A percentile compares a stretch with the other conserved stretches of the same genome.
These are phyloP conservation scores for Ciborinia camelliae DNA, from an alignment of 2,329 filamentous ascomycete genomes.

Conservation along the genomic window DNA sequence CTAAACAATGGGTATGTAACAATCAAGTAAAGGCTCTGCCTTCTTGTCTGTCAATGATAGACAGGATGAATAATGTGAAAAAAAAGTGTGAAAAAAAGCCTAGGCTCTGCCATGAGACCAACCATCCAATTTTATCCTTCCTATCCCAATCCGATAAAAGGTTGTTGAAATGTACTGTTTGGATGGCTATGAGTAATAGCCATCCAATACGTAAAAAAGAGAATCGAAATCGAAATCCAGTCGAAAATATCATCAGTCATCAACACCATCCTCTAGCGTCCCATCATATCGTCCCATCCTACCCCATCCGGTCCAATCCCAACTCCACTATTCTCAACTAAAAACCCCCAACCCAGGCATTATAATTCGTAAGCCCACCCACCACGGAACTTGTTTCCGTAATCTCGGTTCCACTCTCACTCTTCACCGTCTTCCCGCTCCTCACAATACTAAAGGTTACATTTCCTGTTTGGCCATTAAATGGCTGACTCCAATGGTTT, in stretches of 20 bases:
- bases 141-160: neutral
- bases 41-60: neutral
- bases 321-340: slow-evolving; percentile 19
- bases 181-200: neutral
- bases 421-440: slow-evolving; percentile 26
- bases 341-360: slow-evolving; percentile 33
- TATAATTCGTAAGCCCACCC: slow-evolving; percentile 32
- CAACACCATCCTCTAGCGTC: neutral
- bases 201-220: neutral
- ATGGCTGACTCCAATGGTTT: slow-evolving; percentile 34
- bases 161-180: neutral
- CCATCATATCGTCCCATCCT: neutral
- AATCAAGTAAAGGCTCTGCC: neutral
- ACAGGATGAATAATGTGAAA: neutral
- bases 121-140: neutral
- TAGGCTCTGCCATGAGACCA: neutral
- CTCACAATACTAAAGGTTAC: slow-evolving; percentile 35
- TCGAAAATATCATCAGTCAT: neutral
- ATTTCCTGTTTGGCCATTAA: slow-evolving; percentile 36
- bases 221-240: neutral
- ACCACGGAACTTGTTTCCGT: slow-evolving; percentile 23
- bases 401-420: slow-evolving; percentile 32
- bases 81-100: neutral
- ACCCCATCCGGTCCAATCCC: neutral
- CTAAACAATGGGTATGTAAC: neutral